A percentile compares a stretch with the other conserved stretches of the same genome.
phyloP scores from a whole-genome alignment of 345 rosid species.

The Raphanus sativus region DNA sequence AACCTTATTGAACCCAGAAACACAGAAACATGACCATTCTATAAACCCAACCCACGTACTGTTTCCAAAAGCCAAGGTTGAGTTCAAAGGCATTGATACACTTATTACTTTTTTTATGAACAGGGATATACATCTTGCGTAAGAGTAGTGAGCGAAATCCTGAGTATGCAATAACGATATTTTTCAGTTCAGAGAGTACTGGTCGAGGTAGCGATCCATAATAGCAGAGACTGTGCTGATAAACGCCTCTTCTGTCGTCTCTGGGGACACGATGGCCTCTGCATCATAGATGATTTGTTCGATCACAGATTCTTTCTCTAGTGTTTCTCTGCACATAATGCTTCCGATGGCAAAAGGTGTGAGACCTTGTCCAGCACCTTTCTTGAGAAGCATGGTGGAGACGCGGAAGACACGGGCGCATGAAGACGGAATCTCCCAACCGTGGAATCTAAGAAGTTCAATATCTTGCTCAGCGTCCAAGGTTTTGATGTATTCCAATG shows the following conservation, averaged over 20 bases:
- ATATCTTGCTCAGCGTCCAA: slow-evolving; percentile 70
- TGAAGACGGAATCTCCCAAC: slow-evolving; percentile 64
- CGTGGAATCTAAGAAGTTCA: slow-evolving; percentile 57
- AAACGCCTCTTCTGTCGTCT: slow-evolving; percentile 55
- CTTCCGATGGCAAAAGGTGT: slow-evolving; percentile 70
- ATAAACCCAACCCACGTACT: slow-evolving; percentile 17
- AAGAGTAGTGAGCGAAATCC: too few species aligned
- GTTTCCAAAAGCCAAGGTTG: slow-evolving; percentile 7
- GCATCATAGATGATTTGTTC: slow-evolving; percentile 69
- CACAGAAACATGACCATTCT: neutral
- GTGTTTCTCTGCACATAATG: slow-evolving; percentile 73
- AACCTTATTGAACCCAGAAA: neutral
- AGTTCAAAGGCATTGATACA: slow-evolving; percentile 27
- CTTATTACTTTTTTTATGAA: slow-evolving; percentile 18
- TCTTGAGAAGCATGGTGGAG: slow-evolving; percentile 84
- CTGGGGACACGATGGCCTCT: slow-evolving; percentile 49
- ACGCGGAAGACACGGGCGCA: slow-evolving; percentile 55
- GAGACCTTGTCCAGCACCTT: slow-evolving; percentile 67
- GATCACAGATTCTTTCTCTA: slow-evolving; percentile 56
- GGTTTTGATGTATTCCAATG: slow-evolving; percentile 54
- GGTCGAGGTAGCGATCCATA: slow-evolving; percentile 56
- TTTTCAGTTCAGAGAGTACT: slow-evolving; percentile 32
- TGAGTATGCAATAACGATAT: too few species aligned
- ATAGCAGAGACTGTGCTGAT: slow-evolving; percentile 49
- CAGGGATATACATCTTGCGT: slow-evolving; percentile 23